A percentile compares a stretch with the other conserved stretches of the same genome.
Conservation (phyloP, 495 filamentous ascomycete genomes). For the Neurospora sp. region DNA sequence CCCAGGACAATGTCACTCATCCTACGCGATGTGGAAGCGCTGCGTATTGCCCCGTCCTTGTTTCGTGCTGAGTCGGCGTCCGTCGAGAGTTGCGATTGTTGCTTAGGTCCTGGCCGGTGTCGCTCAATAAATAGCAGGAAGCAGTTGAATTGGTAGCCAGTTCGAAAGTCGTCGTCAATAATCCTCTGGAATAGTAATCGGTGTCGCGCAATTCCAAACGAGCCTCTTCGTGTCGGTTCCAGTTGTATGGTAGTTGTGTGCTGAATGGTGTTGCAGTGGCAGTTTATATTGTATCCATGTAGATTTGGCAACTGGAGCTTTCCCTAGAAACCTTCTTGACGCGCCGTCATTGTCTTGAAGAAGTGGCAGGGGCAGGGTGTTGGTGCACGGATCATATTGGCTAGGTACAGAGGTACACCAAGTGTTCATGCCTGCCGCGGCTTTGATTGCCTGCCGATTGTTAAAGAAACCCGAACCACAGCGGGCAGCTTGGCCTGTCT, state of each 20-base stretch:
- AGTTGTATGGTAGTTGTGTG: background rate
- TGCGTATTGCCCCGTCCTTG: background rate
- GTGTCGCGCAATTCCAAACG: background rate
- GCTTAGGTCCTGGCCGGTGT: background rate
- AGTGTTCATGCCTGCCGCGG: background rate
- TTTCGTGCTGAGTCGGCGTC: background rate
- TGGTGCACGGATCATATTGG: background rate
- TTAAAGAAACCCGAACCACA: background rate
- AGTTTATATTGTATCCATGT: background rate
- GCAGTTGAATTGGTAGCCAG: background rate
- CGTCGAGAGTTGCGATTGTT: background rate
- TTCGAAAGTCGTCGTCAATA: background rate
- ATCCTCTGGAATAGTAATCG: background rate
- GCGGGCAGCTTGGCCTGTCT: background rate
- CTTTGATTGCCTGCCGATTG: background rate
- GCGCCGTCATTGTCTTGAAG: background rate
- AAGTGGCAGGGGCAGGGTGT: background rate
- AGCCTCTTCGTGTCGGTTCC: background rate
- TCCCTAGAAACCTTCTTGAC: background rate
- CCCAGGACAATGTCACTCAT: conserved; percentile 9
- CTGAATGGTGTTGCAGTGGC: background rate
- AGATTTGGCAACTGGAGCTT: background rate
- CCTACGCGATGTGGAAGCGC: conserved; percentile 8
- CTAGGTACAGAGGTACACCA: background rate
- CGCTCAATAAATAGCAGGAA: background rate